Base-by-base conservation (phyloP, 306 rosid genomes). In the Prunus mira region DNA sequence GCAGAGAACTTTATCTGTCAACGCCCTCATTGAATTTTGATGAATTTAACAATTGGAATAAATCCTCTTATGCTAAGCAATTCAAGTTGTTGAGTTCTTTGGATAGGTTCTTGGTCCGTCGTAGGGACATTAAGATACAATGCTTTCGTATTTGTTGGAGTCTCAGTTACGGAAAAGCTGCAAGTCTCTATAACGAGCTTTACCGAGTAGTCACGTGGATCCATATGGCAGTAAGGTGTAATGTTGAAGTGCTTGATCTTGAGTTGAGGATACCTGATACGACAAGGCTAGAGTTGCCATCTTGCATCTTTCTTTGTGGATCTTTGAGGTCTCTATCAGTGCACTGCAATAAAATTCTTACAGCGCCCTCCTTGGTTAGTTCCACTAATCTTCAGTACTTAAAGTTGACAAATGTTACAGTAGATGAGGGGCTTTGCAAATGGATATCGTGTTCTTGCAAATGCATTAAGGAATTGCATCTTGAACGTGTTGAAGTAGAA, bases 371-470 rank as follows among this genome's bases (percentile, higher is more conserved):
- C 5, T 20, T n/a, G 38, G 49, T 11, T 32, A 3, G 20, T 50
- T 46, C 43, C 9, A 41, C 77, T n/a, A 66, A 66, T 74, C 71
- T 74, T 20, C 67, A 28, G 19, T 47, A 14, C 78, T 12, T 74
- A 2, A 46, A 27, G 43, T n/a, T 74, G 78, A 47, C 19, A 28
- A 47, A 52, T 52, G 71, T 49, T 63, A 30, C 38, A 64, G 3
- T 74, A n/a, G 61, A 49, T 50, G 50, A 74, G 17, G 28, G 50
- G 6, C 32, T 74, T 64, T 52, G 63, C 60, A 63, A 62, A 19
- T 63, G 71, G 62, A 32, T 74, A 22, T 74, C 71, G 3, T 27
- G 17, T 38, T 63, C 57, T 24, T 74, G 78, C 71, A 74, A 49
- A 22, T 63, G 45, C 34, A 52, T 74, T n/a, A 74, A 63, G 61